Evolutionary conservation across 768 basidiomycete species (phyloP).

Genomic region (Termitomyces sp.): DNA sequence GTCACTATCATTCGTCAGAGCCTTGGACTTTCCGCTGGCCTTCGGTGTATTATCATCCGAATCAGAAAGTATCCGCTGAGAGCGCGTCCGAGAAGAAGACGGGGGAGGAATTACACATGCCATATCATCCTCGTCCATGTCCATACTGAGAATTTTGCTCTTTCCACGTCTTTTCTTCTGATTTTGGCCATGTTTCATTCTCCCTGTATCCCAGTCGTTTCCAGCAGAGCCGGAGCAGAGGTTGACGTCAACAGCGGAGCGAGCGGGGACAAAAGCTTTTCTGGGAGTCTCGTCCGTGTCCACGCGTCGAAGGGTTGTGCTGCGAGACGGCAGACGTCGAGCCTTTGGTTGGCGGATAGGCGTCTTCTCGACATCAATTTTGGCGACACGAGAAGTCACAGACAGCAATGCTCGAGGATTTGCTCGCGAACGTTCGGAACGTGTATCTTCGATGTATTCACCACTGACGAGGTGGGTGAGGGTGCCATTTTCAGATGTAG

Average conservation of each 20-base stretch:
- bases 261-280: not conserved
- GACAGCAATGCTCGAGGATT: not conserved
- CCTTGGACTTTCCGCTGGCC: not conserved
- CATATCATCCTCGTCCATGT: not conserved
- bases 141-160: not conserved
- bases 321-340: not conserved
- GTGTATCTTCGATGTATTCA: not conserved
- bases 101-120: not conserved
- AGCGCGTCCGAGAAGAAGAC: not conserved
- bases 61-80: not conserved
- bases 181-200: slow-evolving; percentile 1
- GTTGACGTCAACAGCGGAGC: slow-evolving; percentile 3
- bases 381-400: not conserved
- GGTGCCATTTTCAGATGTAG: not conserved
- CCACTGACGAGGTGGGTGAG: not conserved
- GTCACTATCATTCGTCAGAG: not conserved
- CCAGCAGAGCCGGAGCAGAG: slow-evolving; percentile 7
- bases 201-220: slow-evolving; percentile 6
- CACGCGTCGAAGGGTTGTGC: not conserved
- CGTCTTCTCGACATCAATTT: not conserved
- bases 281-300: slow-evolving; percentile 6
- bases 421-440: not conserved
- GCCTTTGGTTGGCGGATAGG: not conserved
- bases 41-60: slow-evolving; percentile 9
- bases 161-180: slow-evolving; percentile 1